Evolutionary conservation across 1,284 basidiomycete genomes (phyloP).

Genomic region (Boletus semigastroideus): DNA sequence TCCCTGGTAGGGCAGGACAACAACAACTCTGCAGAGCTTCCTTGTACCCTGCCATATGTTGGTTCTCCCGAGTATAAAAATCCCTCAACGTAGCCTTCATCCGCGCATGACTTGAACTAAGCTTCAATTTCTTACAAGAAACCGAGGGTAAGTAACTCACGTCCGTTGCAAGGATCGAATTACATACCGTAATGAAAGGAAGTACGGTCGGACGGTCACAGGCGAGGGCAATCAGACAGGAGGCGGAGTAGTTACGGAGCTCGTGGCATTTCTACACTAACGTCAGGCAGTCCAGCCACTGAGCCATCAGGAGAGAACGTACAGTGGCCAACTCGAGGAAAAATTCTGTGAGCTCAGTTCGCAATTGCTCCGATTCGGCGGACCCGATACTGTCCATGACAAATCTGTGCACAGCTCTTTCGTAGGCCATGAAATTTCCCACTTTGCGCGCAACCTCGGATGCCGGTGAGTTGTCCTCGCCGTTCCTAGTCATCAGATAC

Average conservation of each 20-base stretch:
- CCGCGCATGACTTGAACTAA: slow-evolving; percentile 25
- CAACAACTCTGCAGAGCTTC: slow-evolving; percentile 32
- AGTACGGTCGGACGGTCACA: slow-evolving; percentile 34
- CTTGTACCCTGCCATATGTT: slow-evolving; percentile 37
- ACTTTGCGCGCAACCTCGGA: slow-evolving; percentile 30
- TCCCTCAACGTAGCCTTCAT: slow-evolving; percentile 23
- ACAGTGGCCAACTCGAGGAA: slow-evolving; percentile 46
- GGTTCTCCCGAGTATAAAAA: slow-evolving; percentile 36
- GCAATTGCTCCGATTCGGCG: slow-evolving; percentile 19
- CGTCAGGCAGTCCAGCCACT: slow-evolving; percentile 2
- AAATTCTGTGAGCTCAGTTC: slow-evolving; percentile 35
- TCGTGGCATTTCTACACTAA: slow-evolving; percentile 40
- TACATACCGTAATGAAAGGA: slow-evolving; percentile 30
- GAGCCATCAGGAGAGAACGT: slow-evolving; percentile 8
- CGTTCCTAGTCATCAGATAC: slow-evolving; percentile 34
- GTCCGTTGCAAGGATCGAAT: not conserved
- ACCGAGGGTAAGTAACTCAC: not conserved
- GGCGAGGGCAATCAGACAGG: slow-evolving; percentile 39
- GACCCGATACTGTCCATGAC: slow-evolving; percentile 39
- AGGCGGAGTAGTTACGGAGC: slow-evolving; percentile 44
- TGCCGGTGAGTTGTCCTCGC: slow-evolving; percentile 18
- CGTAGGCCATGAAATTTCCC: slow-evolving; percentile 36
- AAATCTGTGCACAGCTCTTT: slow-evolving; percentile 40
- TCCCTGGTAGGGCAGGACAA: slow-evolving; percentile 37
- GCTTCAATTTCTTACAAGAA: slow-evolving; percentile 21